These are phyloP conservation scores for Tubosaeta sp. DNA, from an alignment of 768 basidiomycete genomes.

Conservation along the genomic window DNA sequence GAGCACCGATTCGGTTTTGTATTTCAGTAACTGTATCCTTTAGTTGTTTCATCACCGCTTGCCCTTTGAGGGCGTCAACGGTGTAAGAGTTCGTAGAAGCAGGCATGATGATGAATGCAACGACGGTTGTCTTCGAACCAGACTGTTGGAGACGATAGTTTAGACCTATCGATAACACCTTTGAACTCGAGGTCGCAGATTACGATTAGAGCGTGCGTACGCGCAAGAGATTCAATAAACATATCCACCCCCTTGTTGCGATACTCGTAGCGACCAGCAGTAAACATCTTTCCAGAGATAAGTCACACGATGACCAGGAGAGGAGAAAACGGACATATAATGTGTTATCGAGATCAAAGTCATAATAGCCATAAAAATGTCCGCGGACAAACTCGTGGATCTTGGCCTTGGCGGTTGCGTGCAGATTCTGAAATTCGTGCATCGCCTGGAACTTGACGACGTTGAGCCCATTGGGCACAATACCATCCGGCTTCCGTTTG, in stretches of 20 bases:
- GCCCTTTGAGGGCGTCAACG: conserved; percentile 93
- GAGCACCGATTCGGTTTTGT: conserved; percentile 85
- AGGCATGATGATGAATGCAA: conserved; percentile 99
- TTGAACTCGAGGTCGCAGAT: neutral
- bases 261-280: conserved; percentile 98
- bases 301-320: conserved; percentile 2
- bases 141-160: conserved; percentile 59
- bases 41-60: conserved; percentile 96
- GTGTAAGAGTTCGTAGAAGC: conserved; percentile 96
- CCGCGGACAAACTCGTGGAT: conserved; percentile 97
- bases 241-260: conserved; percentile 99
- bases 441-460: conserved; percentile 99
- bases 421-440: conserved; percentile 98
- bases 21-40: conserved; percentile 95
- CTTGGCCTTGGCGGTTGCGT: conserved; percentile 90
- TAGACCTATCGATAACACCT: conserved; percentile 33
- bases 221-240: conserved; percentile 97
- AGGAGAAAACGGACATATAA: conserved; percentile 55
- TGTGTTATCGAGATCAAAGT: conserved; percentile 93
- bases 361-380: conserved; percentile 97
- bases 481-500: conserved; percentile 96
- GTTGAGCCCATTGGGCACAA: conserved; percentile 95
- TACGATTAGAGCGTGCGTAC: conserved; percentile 37
- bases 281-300: conserved; percentile 71
- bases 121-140: conserved; percentile 76